A percentile compares a stretch with the other conserved stretches of the same genome.
Evolutionary conservation across 768 basidiomycete genomes (phyloP).

Genomic region (Xerocomus spinulosus): DNA sequence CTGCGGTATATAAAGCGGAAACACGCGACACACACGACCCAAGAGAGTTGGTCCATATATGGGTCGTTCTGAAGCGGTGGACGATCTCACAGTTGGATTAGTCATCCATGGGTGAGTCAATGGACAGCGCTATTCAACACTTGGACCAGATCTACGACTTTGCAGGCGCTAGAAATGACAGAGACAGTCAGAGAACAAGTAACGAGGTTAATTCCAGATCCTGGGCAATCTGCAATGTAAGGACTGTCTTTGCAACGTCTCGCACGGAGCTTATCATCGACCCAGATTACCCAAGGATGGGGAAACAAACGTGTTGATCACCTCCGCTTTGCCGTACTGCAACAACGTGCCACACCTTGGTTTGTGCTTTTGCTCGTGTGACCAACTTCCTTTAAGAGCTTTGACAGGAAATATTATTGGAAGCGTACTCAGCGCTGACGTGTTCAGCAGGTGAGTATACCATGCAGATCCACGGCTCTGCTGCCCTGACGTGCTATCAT

Average conservation of each 20-base stretch:
- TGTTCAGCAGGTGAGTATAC: conserved; percentile 78
- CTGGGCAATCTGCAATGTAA: conserved; percentile 50
- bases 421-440: conserved; percentile 94
- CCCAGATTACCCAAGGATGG: conserved; percentile 74
- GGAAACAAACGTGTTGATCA: conserved; percentile 84
- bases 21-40: conserved; percentile 20
- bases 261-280: not conserved
- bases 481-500: not conserved
- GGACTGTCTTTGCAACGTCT: conserved; percentile 2
- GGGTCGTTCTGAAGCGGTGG: not conserved
- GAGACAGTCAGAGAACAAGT: conserved; percentile 54
- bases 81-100: no score
- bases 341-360: conserved; percentile 98
- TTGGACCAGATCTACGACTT: not conserved
- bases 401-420: conserved; percentile 81
- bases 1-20: conserved; percentile 21
- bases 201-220: conserved; percentile 47
- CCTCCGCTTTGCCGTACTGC: conserved; percentile 93
- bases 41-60: not conserved
- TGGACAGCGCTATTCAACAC: not conserved
- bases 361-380: conserved; percentile 30
- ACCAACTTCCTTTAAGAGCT: conserved; percentile 2
- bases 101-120: conserved; percentile 9
- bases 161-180: conserved; percentile 34
- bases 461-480: not conserved